Percentiles rank a stretch among this genome's conserved stretches.
These are phyloP conservation scores for Botrytis squamosa DNA, from an alignment of 2,329 filamentous ascomycete species.

Conservation along the genomic window DNA sequence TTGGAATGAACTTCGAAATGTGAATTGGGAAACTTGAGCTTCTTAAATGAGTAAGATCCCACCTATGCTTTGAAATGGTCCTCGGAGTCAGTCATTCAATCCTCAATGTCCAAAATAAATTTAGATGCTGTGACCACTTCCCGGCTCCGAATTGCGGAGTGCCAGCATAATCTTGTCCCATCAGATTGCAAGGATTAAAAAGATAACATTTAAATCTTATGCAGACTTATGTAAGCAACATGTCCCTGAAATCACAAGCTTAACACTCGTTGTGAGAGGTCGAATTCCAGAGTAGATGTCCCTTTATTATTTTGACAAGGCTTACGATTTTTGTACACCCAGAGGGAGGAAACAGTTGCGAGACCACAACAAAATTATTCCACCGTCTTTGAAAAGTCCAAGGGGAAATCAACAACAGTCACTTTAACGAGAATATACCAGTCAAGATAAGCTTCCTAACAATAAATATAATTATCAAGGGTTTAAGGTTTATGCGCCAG, in stretches of 20 bases:
- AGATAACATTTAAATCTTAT: not conserved
- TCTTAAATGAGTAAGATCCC: conserved; percentile 3
- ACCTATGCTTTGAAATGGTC: conserved; percentile 4
- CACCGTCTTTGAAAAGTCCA: not conserved
- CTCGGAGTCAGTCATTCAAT: not conserved
- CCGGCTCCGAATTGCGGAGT: conserved; percentile 17
- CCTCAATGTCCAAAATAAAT: conserved; percentile 4
- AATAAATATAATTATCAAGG: not conserved
- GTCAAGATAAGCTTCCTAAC: not conserved
- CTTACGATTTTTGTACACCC: not conserved
- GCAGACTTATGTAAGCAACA: conserved; percentile 12
- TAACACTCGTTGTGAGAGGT: not conserved
- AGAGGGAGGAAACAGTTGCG: not conserved
- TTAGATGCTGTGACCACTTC: not conserved
- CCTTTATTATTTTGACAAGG: conserved; percentile 6
- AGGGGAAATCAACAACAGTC: not conserved
- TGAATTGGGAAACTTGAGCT: not conserved
- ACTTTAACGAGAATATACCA: not conserved
- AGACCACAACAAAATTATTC: not conserved
- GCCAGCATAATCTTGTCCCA: not conserved
- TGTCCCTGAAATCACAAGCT: conserved; percentile 1
- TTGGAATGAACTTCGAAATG: not conserved
- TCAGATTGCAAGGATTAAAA: conserved; percentile 3
- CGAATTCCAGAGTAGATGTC: not conserved
- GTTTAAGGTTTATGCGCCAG: conserved; percentile 7